Base-by-base conservation (phyloP, 139 green algal genomes). In the Chlamydomonas sphaeroides region DNA sequence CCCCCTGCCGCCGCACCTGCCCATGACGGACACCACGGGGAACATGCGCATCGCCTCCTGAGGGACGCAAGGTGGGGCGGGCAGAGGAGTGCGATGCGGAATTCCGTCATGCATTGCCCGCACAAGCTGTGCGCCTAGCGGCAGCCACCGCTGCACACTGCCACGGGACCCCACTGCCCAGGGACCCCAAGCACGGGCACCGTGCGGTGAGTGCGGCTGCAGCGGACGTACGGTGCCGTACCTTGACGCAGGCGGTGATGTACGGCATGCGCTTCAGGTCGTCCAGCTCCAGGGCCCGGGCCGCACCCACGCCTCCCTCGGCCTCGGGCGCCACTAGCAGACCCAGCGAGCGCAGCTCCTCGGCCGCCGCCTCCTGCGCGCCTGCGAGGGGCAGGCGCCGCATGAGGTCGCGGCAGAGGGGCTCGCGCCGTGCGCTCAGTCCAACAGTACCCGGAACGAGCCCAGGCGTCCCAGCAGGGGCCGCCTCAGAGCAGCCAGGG, bases 31-130 rank as follows among this genome's bases (percentile, higher is more conserved):
- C 25, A 92, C 87, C 59, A 91, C 88, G 0, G 89, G 88, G 65
- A 83, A 87, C 84, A 93, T 91, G 53, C 87, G 85, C 88, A 88
- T 91, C n/a, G 84, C 81, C 82, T 91, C 89, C 73, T 89, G 61
- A 20, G 15, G 74, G 57, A 5, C 5, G 59, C 36, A 39, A 59
- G 10, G 35, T 71, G 36, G 35, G 26, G 59, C 28, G n/a, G n/a
- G n/a, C n/a, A n/a, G n/a, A n/a, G n/a, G n/a, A n/a, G n/a, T n/a
- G n/a, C n/a, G n/a, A n/a, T n/a, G n/a, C n/a, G n/a, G n/a, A n/a
- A n/a, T n/a, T n/a, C n/a, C n/a, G n/a, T n/a, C n/a, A n/a, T n/a
- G n/a, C n/a, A n/a, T n/a, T n/a, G n/a, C n/a, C n/a, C n/a, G n/a
- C n/a, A n/a, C n/a, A n/a, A n/a, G n/a, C n/a, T n/a, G n/a, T n/a